Evolutionary conservation across 2,329 filamentous ascomycete genomes (phyloP).

Genomic region (Trichoderma arundinaceum): DNA sequence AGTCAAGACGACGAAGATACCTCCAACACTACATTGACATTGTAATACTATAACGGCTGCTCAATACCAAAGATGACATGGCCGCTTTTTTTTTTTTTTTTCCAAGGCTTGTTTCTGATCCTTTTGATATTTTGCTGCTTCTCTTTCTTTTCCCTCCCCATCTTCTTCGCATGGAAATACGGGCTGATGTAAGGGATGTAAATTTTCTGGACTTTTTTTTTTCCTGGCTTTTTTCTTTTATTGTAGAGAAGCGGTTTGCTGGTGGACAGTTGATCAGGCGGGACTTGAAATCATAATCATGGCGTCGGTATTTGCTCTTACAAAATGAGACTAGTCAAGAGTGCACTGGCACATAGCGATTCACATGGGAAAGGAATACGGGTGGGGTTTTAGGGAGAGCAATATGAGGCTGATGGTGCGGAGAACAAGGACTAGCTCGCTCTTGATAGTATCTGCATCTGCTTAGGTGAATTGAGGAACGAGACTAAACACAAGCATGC

Average conservation of each 20-base stretch:
- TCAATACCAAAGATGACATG: constrained; percentile 14
- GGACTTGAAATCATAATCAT: constrained; percentile 43
- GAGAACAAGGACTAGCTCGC: not conserved
- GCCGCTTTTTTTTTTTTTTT: not conserved
- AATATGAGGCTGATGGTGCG: constrained; percentile 16
- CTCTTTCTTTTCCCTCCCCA: constrained; percentile 29
- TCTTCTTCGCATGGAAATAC: not conserved
- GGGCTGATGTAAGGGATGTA: constrained; percentile 11
- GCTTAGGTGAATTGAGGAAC: constrained; percentile 5
- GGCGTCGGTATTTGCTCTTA: constrained; percentile 32
- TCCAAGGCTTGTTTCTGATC: constrained; percentile 27
- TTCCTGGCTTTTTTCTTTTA: not conserved
- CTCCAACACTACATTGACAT: constrained; percentile 20
- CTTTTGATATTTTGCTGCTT: constrained; percentile 29
- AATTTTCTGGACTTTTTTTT: not conserved
- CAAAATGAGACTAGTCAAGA: constrained; percentile 25
- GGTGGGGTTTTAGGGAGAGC: constrained; percentile 10
- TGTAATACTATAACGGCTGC: constrained; percentile 31
- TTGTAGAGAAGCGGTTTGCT: constrained; percentile 30
- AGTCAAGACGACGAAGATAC: constrained; percentile 23
- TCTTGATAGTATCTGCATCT: constrained; percentile 1
- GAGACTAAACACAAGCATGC: not conserved
- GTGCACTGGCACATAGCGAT: constrained; percentile 28
- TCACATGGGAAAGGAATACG: constrained; percentile 18
- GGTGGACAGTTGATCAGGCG: constrained; percentile 41